Base-by-base conservation (phyloP, 768 basidiomycete genomes). In the Panaeolus cyanescens region DNA sequence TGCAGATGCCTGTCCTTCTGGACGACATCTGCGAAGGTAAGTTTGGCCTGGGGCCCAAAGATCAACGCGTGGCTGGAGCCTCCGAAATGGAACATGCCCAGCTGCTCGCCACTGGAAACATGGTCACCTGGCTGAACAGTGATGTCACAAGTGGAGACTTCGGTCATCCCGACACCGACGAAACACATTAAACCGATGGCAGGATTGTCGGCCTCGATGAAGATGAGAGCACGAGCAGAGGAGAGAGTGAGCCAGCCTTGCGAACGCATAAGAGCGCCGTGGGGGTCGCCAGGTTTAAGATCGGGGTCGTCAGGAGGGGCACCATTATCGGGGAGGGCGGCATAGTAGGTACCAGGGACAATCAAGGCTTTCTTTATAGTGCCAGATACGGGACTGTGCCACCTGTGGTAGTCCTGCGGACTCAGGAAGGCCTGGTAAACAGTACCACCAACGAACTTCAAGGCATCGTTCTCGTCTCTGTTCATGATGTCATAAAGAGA, bases 21-120 rank as follows among this genome's bases (percentile, higher is more conserved):
- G n/a, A n/a, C n/a, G n/a, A n/a, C n/a, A n/a, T n/a, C n/a, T n/a
- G n/a, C n/a, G n/a, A 56, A 32, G 10, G 32, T 22, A 17, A 31
- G 20, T 4, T 30, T 33, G 0, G 55, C 36, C 15, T 3, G 17
- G 7, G 30, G 62, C 34, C 59, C 56, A 53, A 65, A 64, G 28
- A 64, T 50, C 34, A 64, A 17, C 32, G 59, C 30, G 45, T 64
- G 65, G 13, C 60, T 59, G 2, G 62, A 65, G 20, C 67, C 62
- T 12, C 62, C 64, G 25, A 85, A 87, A 68, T 86, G 86, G 81
- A 89, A 85, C 79, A 75, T 80, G 60, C 88, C 88, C 0, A 86
- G 61, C 67, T 87, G 71, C 28, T 88, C 82, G 1, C 89, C 87
- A 63, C 81, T 82, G 59, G 72, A 74, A 22, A 88, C 68, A 36